These are phyloP conservation scores for Fusarium piperis DNA, from an alignment of 2,329 filamentous ascomycete species.

Conservation along the genomic window DNA sequence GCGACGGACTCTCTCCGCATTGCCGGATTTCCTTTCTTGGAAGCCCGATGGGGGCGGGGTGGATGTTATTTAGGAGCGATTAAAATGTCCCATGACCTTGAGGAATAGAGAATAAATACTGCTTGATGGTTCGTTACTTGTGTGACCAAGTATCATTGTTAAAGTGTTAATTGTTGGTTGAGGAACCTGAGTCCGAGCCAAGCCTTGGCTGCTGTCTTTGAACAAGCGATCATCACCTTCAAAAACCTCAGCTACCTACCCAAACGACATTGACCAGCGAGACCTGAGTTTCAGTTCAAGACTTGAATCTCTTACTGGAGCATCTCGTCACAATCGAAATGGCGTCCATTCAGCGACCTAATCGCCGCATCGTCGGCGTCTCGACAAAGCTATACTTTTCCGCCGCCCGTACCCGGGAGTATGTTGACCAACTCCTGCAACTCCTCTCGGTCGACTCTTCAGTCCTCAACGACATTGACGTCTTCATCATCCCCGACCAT, in stretches of 20 bases:
- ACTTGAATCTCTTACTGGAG: neutral
- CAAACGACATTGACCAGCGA: neutral
- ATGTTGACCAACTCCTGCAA: conserved; percentile 60
- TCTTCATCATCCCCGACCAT: conserved; percentile 84
- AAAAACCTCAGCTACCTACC: neutral
- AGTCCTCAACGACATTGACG: conserved; percentile 64
- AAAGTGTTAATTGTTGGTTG: neutral
- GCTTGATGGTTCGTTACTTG: neutral
- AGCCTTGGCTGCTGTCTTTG: neutral
- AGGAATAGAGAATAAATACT: neutral
- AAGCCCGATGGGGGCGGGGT: conserved; percentile 9
- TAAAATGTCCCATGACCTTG: neutral
- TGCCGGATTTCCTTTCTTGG: conserved; percentile 19
- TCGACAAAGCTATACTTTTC: conserved; percentile 86
- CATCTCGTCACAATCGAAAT: conserved; percentile 2
- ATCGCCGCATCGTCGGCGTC: conserved; percentile 74
- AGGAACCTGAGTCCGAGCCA: neutral
- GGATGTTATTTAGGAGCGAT: neutral
- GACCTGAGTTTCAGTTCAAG: no score
- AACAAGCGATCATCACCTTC: neutral
- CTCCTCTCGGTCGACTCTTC: conserved; percentile 54
- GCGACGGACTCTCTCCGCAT: conserved; percentile 5
- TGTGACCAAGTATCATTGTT: neutral
- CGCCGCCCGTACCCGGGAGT: conserved; percentile 67
- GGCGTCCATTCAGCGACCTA: conserved; percentile 42